Base-by-base conservation (phyloP, 305 asterid species). In the Plantago lanceolata region DNA sequence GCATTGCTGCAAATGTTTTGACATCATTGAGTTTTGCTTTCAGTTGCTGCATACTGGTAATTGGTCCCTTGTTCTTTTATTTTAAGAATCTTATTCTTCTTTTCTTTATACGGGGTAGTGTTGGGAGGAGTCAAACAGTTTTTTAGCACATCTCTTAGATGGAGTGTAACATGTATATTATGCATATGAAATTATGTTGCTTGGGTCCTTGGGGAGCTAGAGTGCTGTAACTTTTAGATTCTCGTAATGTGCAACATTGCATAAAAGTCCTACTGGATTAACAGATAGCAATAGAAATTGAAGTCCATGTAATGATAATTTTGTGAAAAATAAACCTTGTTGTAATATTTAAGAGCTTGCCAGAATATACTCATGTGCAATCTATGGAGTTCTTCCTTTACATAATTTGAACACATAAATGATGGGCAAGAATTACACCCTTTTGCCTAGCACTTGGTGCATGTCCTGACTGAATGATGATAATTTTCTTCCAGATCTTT, bases 31-130 rank as follows among this genome's bases (percentile, higher is more conserved):
- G 97, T 76, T 90, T 79, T 80, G 83, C 99, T 81, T 94, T 90
- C 87, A 80, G 85, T 75, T 81, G 87, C 86, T 94, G 96, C 91
- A 83, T 90, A 72, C 87, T 94, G 95, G 96, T 94, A 94, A 83
- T 59, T 35, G 44, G 62, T 49, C 57, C 43, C 63, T 69, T 31
- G 51, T 69, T 59, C 52, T 44, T 69, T 73, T 58, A 28, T 65
- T 62, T 58, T 17, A 62, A 65, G 47, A 48, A 19, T 62, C 54
- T 74, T 52, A 62, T 69, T 66, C 19, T 70, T 67, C 33, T 35
- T 59, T 57, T 65, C 29, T 62, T 57, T 35, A 40, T 40, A 40
- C 6, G 40, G 56, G 19, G 21, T 15, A 45, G 21, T 15, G 24
- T 37, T 63, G 17, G 21, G 31, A 26, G 48, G 13, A 26, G 26